phyloP scores from a whole-genome alignment of 257 asterid genomes.

The Jasminum sambac region DNA sequence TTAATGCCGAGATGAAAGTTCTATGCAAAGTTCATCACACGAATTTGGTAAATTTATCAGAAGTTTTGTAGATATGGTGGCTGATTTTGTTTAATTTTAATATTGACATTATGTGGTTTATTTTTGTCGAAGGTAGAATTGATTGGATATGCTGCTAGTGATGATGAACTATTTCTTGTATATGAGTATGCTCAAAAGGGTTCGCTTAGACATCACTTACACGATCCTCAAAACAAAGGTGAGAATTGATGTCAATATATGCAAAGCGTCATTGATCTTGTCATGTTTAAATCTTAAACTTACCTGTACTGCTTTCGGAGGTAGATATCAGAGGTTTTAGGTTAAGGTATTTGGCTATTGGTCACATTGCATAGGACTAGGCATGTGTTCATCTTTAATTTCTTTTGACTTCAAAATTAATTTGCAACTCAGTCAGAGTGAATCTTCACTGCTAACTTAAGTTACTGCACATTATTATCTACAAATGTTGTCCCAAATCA shows the following conservation, averaged over 20 bases:
- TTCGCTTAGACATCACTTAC: constrained; percentile 82
- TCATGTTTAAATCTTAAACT: too few relatives aligned
- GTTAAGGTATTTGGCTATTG: background rate
- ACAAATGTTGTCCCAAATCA: too few relatives aligned
- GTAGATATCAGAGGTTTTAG: background rate
- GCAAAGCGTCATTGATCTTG: background rate
- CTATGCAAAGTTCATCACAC: constrained; percentile 96
- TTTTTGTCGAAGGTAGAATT: constrained; percentile 79
- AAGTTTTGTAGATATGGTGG: background rate
- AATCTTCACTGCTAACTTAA: too few relatives aligned
- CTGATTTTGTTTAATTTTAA: background rate
- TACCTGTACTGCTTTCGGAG: background rate
- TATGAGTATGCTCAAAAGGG: constrained; percentile 95
- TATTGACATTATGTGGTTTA: constrained; percentile 32
- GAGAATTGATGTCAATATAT: background rate
- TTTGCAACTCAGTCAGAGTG: too few relatives aligned
- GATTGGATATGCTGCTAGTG: constrained; percentile 88
- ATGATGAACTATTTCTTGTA: constrained; percentile 78
- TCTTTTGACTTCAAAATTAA: too few relatives aligned
- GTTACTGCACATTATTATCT: too few relatives aligned
- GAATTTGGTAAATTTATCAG: constrained; percentile 69
- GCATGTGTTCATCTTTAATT: too few relatives aligned
- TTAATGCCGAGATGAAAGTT: constrained; percentile 92
- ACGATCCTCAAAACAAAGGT: constrained; percentile 90
- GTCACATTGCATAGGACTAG: background rate